These are phyloP conservation scores for Kodamaea ohmeri DNA, from an alignment of 1,139 yeast genomes.

Conservation along the genomic window DNA sequence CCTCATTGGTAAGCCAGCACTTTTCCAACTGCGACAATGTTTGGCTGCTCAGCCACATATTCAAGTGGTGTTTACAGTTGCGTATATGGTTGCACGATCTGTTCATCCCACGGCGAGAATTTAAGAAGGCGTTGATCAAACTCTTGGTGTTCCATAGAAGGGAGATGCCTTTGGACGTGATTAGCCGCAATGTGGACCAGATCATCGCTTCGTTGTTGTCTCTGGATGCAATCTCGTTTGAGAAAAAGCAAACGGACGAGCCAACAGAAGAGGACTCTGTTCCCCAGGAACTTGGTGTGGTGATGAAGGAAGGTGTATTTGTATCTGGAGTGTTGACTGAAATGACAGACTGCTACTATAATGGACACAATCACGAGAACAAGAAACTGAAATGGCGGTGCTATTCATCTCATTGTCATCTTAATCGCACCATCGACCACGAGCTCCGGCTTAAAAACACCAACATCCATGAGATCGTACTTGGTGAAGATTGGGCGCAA, in stretches of 20 bases:
- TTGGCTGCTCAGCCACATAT: constrained; percentile 45
- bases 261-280: constrained; percentile 11
- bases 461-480: constrained; percentile 35
- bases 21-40: constrained; percentile 36
- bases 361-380: constrained; percentile 25
- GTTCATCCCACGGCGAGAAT: constrained; percentile 49
- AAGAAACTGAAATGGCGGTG: constrained; percentile 27
- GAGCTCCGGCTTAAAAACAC: constrained; percentile 32
- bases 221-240: constrained; percentile 46
- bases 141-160: constrained; percentile 51
- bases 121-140: constrained; percentile 49
- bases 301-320: constrained; percentile 20
- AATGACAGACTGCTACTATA: constrained; percentile 37
- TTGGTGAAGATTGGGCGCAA: constrained; percentile 67
- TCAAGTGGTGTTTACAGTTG: constrained; percentile 48
- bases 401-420: constrained; percentile 37
- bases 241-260: constrained; percentile 13
- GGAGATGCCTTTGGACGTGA: constrained; percentile 51
- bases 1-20: constrained; percentile 48
- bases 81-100: constrained; percentile 52
- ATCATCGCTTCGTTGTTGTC: constrained; percentile 46
- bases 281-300: constrained; percentile 22
- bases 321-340: constrained; percentile 41
- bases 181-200: constrained; percentile 55
- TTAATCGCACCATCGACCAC: constrained; percentile 38